Conservation (phyloP, 352 stramenopile species). For the Pythium sukuiense region DNA sequence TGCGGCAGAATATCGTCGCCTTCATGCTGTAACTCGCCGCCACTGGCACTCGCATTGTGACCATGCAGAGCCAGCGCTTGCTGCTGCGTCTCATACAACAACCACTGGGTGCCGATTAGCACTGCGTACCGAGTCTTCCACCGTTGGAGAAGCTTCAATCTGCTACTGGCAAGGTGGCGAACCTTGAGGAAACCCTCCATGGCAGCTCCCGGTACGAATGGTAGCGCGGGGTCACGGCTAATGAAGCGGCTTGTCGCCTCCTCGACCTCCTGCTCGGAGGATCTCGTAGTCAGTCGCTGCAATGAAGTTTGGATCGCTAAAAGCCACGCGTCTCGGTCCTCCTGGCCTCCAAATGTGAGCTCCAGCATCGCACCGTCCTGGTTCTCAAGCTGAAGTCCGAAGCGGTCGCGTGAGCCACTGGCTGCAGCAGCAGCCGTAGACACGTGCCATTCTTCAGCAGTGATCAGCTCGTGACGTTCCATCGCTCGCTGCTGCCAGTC, state of each 20-base stretch:
- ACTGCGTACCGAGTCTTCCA: conserved; percentile 74
- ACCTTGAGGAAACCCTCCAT: conserved; percentile 79
- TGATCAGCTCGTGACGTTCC: conserved; percentile 55
- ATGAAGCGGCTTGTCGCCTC: conserved; percentile 16
- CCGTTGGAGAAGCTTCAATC: background rate
- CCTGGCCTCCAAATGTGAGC: conserved; percentile 35
- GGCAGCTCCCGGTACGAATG: conserved; percentile 51
- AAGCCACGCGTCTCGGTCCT: conserved; percentile 46
- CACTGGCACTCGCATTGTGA: conserved; percentile 21
- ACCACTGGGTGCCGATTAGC: conserved; percentile 64
- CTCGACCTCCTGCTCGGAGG: background rate
- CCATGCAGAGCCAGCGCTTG: conserved; percentile 39
- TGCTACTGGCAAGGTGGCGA: conserved; percentile 22
- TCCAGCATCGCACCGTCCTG: conserved; percentile 62
- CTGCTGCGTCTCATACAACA: conserved; percentile 68
- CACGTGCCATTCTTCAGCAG: conserved; percentile 39
- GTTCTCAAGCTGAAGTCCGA: conserved; percentile 62
- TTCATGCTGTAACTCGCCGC: conserved; percentile 11
- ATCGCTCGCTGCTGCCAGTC: conserved; percentile 33
- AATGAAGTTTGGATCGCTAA: conserved; percentile 26
- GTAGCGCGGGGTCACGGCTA: conserved; percentile 47
- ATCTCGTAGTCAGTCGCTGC: background rate
- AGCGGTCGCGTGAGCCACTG: conserved; percentile 15
- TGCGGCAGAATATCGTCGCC: conserved; percentile 31
- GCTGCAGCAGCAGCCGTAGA: background rate